Conservation (phyloP, 2,329 filamentous ascomycete species). For the Alternaria postmessia region DNA sequence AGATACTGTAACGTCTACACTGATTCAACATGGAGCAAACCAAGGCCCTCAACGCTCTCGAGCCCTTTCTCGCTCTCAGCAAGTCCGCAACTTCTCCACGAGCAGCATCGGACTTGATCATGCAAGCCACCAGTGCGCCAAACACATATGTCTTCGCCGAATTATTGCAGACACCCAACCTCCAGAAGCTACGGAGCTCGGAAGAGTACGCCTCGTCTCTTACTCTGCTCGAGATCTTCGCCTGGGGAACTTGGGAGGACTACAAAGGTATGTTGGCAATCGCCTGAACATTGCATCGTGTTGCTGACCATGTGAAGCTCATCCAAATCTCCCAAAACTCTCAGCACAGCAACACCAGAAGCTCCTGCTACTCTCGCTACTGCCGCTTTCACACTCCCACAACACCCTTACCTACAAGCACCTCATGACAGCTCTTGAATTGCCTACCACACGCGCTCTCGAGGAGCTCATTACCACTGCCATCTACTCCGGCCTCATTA, state of each 20-base stretch:
- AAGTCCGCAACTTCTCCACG: constrained; percentile 85
- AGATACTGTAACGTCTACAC: neutral
- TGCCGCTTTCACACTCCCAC: constrained; percentile 78
- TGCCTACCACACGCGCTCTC: constrained; percentile 73
- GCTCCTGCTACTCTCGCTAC: constrained; percentile 87
- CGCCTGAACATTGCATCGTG: neutral
- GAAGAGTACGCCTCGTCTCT: constrained; percentile 71
- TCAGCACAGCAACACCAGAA: constrained; percentile 79
- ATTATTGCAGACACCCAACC: constrained; percentile 81
- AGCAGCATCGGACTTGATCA: constrained; percentile 84
- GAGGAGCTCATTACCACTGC: constrained; percentile 87
- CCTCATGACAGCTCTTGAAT: constrained; percentile 72
- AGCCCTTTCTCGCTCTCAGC: constrained; percentile 90
- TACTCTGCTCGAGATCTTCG: constrained; percentile 84
- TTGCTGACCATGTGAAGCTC: constrained; percentile 22
- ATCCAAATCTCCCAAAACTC: constrained; percentile 72
- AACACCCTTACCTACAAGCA: constrained; percentile 72
- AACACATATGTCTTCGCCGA: constrained; percentile 95
- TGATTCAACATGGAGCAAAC: constrained; percentile 74
- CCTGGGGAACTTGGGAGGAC: constrained; percentile 85
- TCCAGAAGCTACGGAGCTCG: constrained; percentile 74
- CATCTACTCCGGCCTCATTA: constrained; percentile 84
- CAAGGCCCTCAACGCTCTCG: constrained; percentile 65
- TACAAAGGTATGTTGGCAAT: constrained; percentile 66
- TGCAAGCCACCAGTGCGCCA: constrained; percentile 85